These are phyloP conservation scores for Fraxinus angustifolia DNA, from an alignment of 305 asterid genomes.

Conservation along the genomic window DNA sequence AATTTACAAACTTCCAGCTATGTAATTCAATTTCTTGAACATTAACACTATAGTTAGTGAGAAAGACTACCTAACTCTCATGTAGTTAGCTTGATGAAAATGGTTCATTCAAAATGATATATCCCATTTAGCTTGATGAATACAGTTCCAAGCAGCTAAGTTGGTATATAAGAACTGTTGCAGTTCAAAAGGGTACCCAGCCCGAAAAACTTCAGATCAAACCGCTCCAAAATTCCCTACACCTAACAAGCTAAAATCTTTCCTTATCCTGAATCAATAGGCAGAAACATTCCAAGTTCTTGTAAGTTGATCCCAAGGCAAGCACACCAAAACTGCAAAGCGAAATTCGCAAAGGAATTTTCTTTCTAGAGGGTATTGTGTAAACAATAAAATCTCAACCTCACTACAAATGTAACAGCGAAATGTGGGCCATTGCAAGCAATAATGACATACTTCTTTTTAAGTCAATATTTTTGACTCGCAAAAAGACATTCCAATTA, in stretches of 20 bases:
- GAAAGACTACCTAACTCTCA: conserved; percentile 11
- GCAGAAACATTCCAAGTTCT: conserved; percentile 1
- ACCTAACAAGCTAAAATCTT: not conserved
- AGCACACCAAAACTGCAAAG: conserved; percentile 7
- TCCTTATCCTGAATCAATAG: not conserved
- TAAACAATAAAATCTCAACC: conserved; percentile 11
- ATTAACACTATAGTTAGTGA: not conserved
- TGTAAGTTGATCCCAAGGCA: conserved; percentile 12
- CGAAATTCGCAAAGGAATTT: not conserved
- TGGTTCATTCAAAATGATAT: not conserved
- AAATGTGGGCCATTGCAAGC: not conserved
- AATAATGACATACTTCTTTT: not conserved
- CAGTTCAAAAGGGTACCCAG: not conserved
- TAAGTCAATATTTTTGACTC: not conserved
- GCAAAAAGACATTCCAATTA: conserved; percentile 1
- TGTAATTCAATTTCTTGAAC: not conserved
- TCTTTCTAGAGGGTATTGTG: not conserved
- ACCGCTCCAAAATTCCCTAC: conserved; percentile 7
- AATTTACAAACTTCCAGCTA: not conserved
- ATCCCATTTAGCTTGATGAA: not conserved
- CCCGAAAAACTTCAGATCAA: conserved; percentile 6
- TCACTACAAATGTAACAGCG: not conserved
- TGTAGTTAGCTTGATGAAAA: not conserved
- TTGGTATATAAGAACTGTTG: not conserved
- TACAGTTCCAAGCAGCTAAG: not conserved